Percentiles rank a stretch among this genome's conserved stretches.
phyloP scores from a whole-genome alignment of 2,329 filamentous ascomycete genomes.

The Tolypocladium cylindrosporum region DNA sequence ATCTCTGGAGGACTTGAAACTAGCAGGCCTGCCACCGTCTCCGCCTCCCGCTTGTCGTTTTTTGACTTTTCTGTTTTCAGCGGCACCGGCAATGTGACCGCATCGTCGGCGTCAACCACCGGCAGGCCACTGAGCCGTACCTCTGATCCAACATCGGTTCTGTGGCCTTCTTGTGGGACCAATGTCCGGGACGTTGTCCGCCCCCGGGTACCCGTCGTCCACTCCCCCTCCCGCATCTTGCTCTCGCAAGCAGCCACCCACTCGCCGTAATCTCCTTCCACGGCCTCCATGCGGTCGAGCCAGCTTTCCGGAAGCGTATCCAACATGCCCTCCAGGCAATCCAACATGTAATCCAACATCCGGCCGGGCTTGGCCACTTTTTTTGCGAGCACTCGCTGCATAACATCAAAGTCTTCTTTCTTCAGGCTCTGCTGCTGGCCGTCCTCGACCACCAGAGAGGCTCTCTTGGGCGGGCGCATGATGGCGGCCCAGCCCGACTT shows the following conservation, averaged over 20 bases:
- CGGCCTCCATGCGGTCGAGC: conserved; percentile 74
- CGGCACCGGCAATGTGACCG: background rate
- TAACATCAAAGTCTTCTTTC: conserved; percentile 41
- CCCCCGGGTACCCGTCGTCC: conserved; percentile 10
- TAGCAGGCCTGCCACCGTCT: background rate
- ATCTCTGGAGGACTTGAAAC: background rate
- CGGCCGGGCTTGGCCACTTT: conserved; percentile 62
- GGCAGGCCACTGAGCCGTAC: background rate
- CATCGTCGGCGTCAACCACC: background rate
- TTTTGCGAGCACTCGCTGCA: conserved; percentile 53
- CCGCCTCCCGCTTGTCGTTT: background rate
- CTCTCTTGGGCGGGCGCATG: conserved; percentile 14
- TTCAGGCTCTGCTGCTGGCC: conserved; percentile 20
- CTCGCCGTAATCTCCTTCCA: conserved; percentile 67
- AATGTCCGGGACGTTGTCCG: background rate
- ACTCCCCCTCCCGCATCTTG: conserved; percentile 60
- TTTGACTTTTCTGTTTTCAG: background rate
- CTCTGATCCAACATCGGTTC: no score
- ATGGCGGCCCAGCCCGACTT: conserved; percentile 58
- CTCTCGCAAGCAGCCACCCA: conserved; percentile 75
- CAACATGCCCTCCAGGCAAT: conserved; percentile 70
- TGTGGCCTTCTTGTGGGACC: background rate
- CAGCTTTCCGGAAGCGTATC: conserved; percentile 80
- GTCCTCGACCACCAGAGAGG: conserved; percentile 8
- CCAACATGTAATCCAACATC: conserved; percentile 74